Evolutionary conservation across 2,329 filamentous ascomycete genomes (phyloP).

Genomic region (Neocatenulostroma microsporum): DNA sequence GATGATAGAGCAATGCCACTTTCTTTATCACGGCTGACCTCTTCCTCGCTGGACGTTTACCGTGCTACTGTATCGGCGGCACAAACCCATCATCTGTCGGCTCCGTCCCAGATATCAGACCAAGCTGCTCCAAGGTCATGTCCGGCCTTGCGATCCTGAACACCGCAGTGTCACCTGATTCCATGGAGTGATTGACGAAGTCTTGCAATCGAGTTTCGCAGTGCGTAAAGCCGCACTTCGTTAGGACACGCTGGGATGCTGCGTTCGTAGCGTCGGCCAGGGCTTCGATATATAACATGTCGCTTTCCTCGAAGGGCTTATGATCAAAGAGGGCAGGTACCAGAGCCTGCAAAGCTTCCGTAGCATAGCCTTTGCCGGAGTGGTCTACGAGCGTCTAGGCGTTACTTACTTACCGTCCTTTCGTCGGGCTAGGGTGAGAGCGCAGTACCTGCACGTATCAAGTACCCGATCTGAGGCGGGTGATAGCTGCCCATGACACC

Average conservation of each 20-base stretch:
- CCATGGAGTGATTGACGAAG: slow-evolving; percentile 31
- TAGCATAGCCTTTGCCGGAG: slow-evolving; percentile 35
- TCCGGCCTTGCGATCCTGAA: slow-evolving; percentile 27
- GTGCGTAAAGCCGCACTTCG: slow-evolving; percentile 49
- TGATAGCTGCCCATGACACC: slow-evolving; percentile 16
- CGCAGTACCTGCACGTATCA: slow-evolving; percentile 30
- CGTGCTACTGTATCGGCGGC: slow-evolving; percentile 14
- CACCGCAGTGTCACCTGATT: slow-evolving; percentile 30
- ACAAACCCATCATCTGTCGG: slow-evolving; percentile 4
- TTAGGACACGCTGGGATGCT: slow-evolving; percentile 50
- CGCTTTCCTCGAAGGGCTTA: too few species aligned
- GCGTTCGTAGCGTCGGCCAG: slow-evolving; percentile 44
- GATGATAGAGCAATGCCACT: too few species aligned
- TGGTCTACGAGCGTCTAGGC: slow-evolving; percentile 12
- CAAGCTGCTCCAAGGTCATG: slow-evolving; percentile 19
- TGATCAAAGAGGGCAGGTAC: slow-evolving; percentile 35
- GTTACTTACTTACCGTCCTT: neutral
- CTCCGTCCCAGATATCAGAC: slow-evolving; percentile 7
- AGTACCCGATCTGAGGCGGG: slow-evolving; percentile 37
- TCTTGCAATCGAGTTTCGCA: slow-evolving; percentile 37
- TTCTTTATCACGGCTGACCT: too few species aligned
- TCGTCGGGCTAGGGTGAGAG: neutral
- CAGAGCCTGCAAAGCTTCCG: slow-evolving; percentile 37
- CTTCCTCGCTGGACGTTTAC: too few species aligned
- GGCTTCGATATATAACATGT: slow-evolving; percentile 35